Evolutionary conservation across 495 filamentous ascomycete species (phyloP).

Genomic region (Penicillium turbatum): DNA sequence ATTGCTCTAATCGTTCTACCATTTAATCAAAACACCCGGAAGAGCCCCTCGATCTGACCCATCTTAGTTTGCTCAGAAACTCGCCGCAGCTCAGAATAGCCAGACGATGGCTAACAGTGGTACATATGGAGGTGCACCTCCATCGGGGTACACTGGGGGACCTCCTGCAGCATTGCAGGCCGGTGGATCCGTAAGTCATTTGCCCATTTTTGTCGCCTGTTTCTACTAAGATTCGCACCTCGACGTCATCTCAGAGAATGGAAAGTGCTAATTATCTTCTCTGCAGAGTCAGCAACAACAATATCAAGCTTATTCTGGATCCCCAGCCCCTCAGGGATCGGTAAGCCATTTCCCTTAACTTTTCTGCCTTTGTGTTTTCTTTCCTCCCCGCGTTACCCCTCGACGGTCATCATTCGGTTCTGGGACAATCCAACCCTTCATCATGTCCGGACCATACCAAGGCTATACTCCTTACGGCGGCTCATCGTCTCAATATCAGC

Average conservation of each 20-base stretch:
- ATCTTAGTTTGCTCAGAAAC: conserved; percentile 44
- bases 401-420: conserved; percentile 1
- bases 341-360: conserved; percentile 31
- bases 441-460: conserved; percentile 40
- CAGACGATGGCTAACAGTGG: conserved; percentile 23
- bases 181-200: conserved; percentile 42
- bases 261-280: background rate
- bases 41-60: conserved; percentile 6
- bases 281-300: conserved; percentile 18
- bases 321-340: conserved; percentile 34
- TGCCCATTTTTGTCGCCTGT: conserved; percentile 19
- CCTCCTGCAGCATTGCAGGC: conserved; percentile 36
- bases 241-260: conserved; percentile 25
- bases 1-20: background rate
- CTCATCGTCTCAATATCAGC: conserved; percentile 30
- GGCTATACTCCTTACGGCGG: conserved; percentile 38
- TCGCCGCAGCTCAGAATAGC: conserved; percentile 35
- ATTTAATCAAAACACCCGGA: too few species aligned
- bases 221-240: background rate
- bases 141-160: conserved; percentile 42
- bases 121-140: conserved; percentile 37
- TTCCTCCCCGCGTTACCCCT: conserved; percentile 13
- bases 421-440: conserved; percentile 12
- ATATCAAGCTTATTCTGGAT: conserved; percentile 44
- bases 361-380: conserved; percentile 13